A percentile compares a stretch with the other conserved stretches of the same genome.
phyloP scores from a whole-genome alignment of 257 asterid genomes.

The Nicotiana otophora region DNA sequence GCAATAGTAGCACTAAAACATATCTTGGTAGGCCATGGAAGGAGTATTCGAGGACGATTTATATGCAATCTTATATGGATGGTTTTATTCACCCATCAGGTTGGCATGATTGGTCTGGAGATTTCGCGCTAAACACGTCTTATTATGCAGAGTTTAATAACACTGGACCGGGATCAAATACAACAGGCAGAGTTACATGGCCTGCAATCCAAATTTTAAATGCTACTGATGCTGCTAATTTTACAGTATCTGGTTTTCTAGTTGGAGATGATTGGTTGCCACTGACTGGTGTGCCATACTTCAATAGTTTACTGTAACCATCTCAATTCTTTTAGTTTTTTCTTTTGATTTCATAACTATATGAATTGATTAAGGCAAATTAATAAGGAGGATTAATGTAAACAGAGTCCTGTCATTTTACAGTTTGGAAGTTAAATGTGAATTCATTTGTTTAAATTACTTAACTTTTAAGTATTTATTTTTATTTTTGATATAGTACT shows the following conservation, averaged over 20 bases:
- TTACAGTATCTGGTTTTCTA: slow-evolving; percentile 45
- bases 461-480: not conserved
- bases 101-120: slow-evolving; percentile 64
- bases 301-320: slow-evolving; percentile 25
- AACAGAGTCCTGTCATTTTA: not conserved
- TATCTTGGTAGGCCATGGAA: slow-evolving; percentile 88
- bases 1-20: slow-evolving; percentile 21
- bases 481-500: not conserved
- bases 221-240: slow-evolving; percentile 47
- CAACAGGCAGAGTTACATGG: slow-evolving; percentile 55
- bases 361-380: not conserved
- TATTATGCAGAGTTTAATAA: slow-evolving; percentile 63
- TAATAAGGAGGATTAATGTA: not conserved
- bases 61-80: slow-evolving; percentile 45
- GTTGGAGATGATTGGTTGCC: slow-evolving; percentile 64
- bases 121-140: slow-evolving; percentile 57
- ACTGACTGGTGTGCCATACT: slow-evolving; percentile 40
- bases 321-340: not conserved
- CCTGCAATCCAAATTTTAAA: slow-evolving; percentile 45
- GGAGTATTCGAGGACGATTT: slow-evolving; percentile 54
- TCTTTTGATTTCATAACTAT: not conserved
- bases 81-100: slow-evolving; percentile 39
- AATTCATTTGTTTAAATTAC: not conserved
- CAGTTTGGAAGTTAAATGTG: not conserved
- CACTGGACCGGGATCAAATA: slow-evolving; percentile 54